Base-by-base conservation (phyloP, 1,284 basidiomycete species). In the Ceratobasidium sp. region DNA sequence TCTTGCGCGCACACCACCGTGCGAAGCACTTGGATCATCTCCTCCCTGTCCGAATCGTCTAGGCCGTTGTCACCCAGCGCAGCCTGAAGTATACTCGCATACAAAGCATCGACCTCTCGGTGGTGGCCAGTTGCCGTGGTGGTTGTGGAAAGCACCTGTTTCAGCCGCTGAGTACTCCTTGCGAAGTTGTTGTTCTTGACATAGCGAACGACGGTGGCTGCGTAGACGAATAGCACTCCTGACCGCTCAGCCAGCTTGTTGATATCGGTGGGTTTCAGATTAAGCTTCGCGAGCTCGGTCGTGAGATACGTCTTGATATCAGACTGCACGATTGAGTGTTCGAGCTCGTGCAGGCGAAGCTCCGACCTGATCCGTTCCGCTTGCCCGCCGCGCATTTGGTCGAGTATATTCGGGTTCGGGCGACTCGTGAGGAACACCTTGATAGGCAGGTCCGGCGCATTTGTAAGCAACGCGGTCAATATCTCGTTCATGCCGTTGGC, bases 291-390 rank as follows among this genome's bases (percentile, higher is more conserved):
- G 8, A 59, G 56, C 29, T 59, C 56, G 27, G 29, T 31, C 27
- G 14, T 24, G 27, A 76, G 46, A 51, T 75, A 76, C 11, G 59
- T 64, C 16, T 27, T 29, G 9, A 76, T 76, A 41, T 76, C 75
- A 0, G 37, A 13, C 8, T 63, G 31, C 6, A 74, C 75, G 9
- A 69, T 54, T 2, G 53, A 51, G 7, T 22, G 31, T n/a, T 74
- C 75, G 22, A 75, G 43, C 41, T 65, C 74, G 69, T 75, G 74
- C 7, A 75, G 61, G 6, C 48, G 46, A 6, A 65, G 46, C 9
- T 51, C 49, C 2, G 6, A 1, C 0, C 27, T 48, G 1, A 49
- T 9, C 0, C 7, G 13, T 1, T 51, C 31, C 11, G 19, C 27
- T 9, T 19, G 5, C 5, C 14, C 0, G 7, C 8, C 9, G 11